These are phyloP conservation scores for Durotheca rogersii DNA, from an alignment of 495 filamentous ascomycete genomes.

Conservation along the genomic window DNA sequence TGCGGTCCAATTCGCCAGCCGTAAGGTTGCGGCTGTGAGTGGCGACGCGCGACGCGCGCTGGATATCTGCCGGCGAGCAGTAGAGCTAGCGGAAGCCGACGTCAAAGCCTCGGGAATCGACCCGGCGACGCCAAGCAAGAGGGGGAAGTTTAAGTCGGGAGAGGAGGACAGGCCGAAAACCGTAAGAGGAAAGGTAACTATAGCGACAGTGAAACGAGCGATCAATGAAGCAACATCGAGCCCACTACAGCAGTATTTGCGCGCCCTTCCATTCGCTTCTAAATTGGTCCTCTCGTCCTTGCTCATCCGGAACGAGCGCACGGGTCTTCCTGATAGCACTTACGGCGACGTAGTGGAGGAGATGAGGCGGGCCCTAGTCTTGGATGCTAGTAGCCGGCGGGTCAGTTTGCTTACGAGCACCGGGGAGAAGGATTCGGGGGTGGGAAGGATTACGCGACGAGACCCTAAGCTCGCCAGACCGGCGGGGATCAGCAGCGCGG, in stretches of 20 bases:
- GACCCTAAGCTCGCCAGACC: conserved; percentile 45
- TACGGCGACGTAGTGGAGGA: conserved; percentile 92
- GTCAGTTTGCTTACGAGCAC: conserved; percentile 30
- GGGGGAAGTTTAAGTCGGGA: conserved; percentile 16
- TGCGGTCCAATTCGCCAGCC: conserved; percentile 91
- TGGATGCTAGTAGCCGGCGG: conserved; percentile 57
- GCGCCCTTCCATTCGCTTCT: conserved; percentile 72
- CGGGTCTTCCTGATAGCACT: conserved; percentile 81
- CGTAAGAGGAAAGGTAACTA: conserved; percentile 68
- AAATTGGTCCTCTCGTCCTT: conserved; percentile 86
- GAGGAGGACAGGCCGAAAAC: conserved; percentile 21
- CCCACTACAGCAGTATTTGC: conserved; percentile 84
- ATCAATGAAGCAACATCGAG: conserved; percentile 93
- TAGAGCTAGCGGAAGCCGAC: conserved; percentile 89
- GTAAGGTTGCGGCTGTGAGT: conserved; percentile 95
- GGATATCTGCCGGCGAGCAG: conserved; percentile 93
- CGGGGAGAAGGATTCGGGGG: conserved; percentile 1
- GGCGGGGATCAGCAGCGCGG: conserved; percentile 66
- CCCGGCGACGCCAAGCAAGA: conserved; percentile 47
- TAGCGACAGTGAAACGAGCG: conserved; percentile 86
- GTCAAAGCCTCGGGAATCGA: conserved; percentile 39
- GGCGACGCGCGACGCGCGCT: conserved; percentile 91
- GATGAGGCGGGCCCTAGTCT: conserved; percentile 67
- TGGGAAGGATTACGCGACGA: not conserved
- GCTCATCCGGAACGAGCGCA: conserved; percentile 72